Evolutionary conservation across 2,329 filamentous ascomycete species (phyloP), one percentile per base, ranked within the genome.

Genomic region (Penicillium italicum): DNA sequence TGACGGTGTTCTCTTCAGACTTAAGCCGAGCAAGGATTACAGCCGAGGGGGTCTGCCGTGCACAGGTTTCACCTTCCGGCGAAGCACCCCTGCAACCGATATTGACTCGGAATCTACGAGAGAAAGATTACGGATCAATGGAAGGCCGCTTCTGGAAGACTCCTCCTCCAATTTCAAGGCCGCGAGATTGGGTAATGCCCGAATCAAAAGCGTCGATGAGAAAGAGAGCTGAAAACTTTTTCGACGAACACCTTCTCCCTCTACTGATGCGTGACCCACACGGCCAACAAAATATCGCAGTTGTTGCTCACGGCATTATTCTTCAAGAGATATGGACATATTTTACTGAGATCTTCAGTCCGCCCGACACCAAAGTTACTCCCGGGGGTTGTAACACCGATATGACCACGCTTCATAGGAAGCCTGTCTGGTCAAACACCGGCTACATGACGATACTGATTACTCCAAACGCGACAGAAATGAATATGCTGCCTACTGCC

Each of bases 261-360:
- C 57, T 88, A 4, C 56, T 87, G 16, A 61, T 76, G 11, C 61
- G 71, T 11, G 61, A 69, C 0, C 61, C 2, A 47, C 56, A 65
- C 10, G 70, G 77, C 20, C 14, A 3, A 11, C 66, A 71, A 7
- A 74, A 78, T 2, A 76, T 93, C 10, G 86, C 85, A 2, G 75
- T 96, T 8, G 88, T 96, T 3, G 88, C 91, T 2, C 92, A 97
- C 66, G 91, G 92, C 16, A 86, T 96, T 58, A 85, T 96, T 38
- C 80, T 96, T 2, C 84, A 84, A 2, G 80, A 84, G 31, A 72
- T 96, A 0, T 86, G 88, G 80, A 80, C 81, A 53, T 78, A 80
- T 12, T 70, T 96, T 14, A 74, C 87, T 8, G 73, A 76, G 12
- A 79, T 82, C 3, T 81, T 90, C 56, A 72, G 76, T 2, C 66